A percentile compares a stretch with the other conserved stretches of the same genome.
These are phyloP conservation scores for Aspergillus puulaauensis DNA, from an alignment of 2,329 filamentous ascomycete genomes.

Conservation along the genomic window DNA sequence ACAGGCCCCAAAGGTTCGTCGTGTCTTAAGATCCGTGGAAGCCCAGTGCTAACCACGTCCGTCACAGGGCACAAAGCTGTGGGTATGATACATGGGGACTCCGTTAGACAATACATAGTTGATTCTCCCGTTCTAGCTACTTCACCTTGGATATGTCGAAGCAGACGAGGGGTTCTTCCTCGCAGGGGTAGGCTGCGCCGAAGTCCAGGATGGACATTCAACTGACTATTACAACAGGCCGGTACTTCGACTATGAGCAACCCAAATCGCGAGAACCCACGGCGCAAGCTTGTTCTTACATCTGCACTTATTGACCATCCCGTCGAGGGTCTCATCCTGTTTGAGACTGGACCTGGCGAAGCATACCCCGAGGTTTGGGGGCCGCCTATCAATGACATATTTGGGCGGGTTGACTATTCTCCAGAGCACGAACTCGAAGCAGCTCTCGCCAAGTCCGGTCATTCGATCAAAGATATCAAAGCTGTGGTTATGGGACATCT, in stretches of 20 bases:
- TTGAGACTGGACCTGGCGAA: constrained; percentile 48
- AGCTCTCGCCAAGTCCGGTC: constrained; percentile 37
- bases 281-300: constrained; percentile 44
- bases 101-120: too few relatives aligned
- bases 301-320: constrained; percentile 48
- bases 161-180: background rate
- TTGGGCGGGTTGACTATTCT: background rate
- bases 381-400: background rate
- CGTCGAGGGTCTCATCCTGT: constrained; percentile 45
- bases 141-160: background rate
- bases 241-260: constrained; percentile 24
- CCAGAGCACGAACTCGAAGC: constrained; percentile 32
- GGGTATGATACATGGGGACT: too few relatives aligned
- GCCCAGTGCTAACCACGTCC: too few relatives aligned
- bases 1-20: too few relatives aligned
- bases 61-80: too few relatives aligned
- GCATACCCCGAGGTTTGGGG: constrained; percentile 30
- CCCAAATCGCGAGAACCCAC: constrained; percentile 40
- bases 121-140: background rate
- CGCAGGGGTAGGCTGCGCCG: background rate
- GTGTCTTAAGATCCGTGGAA: too few relatives aligned
- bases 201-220: background rate
- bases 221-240: background rate
- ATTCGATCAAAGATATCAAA: constrained; percentile 49
- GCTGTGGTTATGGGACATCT: constrained; percentile 49